Evolutionary conservation across 108 stramenopile species (phyloP).

Genomic region (Skeletonema menzelii): DNA sequence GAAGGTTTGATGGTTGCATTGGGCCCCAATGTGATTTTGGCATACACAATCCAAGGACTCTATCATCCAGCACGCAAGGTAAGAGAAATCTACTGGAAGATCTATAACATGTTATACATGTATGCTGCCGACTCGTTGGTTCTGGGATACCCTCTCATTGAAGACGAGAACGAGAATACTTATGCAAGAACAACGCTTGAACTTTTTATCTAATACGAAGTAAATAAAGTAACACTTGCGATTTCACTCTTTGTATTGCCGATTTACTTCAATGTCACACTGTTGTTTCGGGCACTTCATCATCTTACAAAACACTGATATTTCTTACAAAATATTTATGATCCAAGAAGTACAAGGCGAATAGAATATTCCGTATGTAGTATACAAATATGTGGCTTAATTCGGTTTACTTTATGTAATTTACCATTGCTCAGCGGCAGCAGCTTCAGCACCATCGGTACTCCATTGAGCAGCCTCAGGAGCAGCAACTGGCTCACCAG

Average conservation of each 20-base stretch:
- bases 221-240: background rate
- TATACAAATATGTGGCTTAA: background rate
- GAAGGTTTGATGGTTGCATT: slow-evolving; percentile 96
- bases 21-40: slow-evolving; percentile 88
- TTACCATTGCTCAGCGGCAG: slow-evolving; percentile 2
- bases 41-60: slow-evolving; percentile 95
- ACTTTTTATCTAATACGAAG: slow-evolving; percentile 82
- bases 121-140: slow-evolving; percentile 95
- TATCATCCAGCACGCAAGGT: slow-evolving; percentile 99
- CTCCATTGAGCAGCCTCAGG: background rate
- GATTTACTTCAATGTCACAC: too few relatives aligned
- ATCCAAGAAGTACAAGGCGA: too few relatives aligned
- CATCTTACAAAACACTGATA: too few relatives aligned
- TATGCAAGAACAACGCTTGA: slow-evolving; percentile 92
- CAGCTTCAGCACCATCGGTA: background rate
- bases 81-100: slow-evolving; percentile 98
- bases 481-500: background rate
- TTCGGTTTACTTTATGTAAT: background rate
- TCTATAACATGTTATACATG: slow-evolving; percentile 98
- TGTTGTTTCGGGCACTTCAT: too few relatives aligned
- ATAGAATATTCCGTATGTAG: too few relatives aligned
- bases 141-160: slow-evolving; percentile 87
- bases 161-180: slow-evolving; percentile 86
- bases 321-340: too few relatives aligned
- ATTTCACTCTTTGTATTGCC: background rate